phyloP scores from a whole-genome alignment of 2,329 filamentous ascomycete species.

The Penicillium verrucosum region DNA sequence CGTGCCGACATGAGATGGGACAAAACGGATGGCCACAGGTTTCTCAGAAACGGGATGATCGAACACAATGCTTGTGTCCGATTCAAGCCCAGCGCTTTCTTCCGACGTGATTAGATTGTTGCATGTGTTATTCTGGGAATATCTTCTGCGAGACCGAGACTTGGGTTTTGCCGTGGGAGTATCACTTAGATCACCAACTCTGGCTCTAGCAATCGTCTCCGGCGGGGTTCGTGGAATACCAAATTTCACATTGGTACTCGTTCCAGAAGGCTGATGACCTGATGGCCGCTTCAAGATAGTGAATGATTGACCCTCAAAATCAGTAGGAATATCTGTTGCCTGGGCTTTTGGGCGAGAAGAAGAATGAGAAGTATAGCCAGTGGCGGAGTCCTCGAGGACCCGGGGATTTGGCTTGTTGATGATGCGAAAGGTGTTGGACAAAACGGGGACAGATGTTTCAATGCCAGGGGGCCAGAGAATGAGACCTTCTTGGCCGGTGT shows the following conservation, averaged over 20 bases:
- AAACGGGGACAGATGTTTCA: background rate
- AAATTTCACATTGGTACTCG: background rate
- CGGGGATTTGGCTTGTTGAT: background rate
- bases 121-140: background rate
- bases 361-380: background rate
- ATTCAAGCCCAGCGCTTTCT: constrained; percentile 28
- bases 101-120: constrained; percentile 26
- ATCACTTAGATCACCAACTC: background rate
- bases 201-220: background rate
- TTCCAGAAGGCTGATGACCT: background rate
- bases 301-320: background rate
- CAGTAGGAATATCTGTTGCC: background rate
- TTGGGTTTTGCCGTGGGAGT: constrained; percentile 7
- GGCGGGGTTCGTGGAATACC: background rate
- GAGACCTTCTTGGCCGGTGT: background rate
- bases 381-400: background rate
- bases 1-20: constrained; percentile 28
- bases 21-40: constrained; percentile 19
- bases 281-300: constrained; percentile 7
- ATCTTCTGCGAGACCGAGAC: background rate
- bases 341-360: background rate
- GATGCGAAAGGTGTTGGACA: constrained; percentile 7
- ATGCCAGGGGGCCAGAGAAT: background rate
- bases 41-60: constrained; percentile 26
- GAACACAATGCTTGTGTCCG: constrained; percentile 33